Evolutionary conservation across 805 yeast genomes (phyloP).

Genomic region (Yarrowia sp.): DNA sequence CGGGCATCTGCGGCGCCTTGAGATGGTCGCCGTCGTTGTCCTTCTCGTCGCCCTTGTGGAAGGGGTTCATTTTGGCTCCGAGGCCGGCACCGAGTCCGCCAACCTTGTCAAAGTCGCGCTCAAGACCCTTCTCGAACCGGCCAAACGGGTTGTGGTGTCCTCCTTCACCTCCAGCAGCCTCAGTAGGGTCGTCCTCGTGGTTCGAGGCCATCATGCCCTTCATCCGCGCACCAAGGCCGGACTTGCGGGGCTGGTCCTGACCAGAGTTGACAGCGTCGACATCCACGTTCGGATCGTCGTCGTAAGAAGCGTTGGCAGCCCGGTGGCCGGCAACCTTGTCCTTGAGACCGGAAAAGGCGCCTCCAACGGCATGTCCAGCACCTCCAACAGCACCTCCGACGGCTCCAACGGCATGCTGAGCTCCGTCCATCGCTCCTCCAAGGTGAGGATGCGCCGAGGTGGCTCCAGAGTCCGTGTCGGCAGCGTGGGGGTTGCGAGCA

Average conservation of each 20-base stretch:
- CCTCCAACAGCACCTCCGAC: slow-evolving; percentile 46
- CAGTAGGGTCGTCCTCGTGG: slow-evolving; percentile 18
- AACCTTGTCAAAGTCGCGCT: neutral
- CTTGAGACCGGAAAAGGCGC: slow-evolving; percentile 19
- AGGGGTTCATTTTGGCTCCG: slow-evolving; percentile 10
- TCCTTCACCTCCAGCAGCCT: neutral
- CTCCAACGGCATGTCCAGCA: slow-evolving; percentile 33
- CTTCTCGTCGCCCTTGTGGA: neutral
- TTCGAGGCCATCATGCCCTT: slow-evolving; percentile 23
- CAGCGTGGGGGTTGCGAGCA: slow-evolving; percentile 24
- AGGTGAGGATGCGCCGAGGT: slow-evolving; percentile 37
- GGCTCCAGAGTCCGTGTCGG: slow-evolving; percentile 10
- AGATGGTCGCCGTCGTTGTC: slow-evolving; percentile 1
- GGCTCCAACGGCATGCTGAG: slow-evolving; percentile 39
- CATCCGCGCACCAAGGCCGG: slow-evolving; percentile 2
- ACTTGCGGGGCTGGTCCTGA: slow-evolving; percentile 11
- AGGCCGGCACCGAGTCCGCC: too few species aligned
- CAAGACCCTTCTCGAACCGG: too few species aligned
- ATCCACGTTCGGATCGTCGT: slow-evolving; percentile 15
- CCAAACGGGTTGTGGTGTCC: slow-evolving; percentile 8
- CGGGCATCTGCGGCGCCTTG: slow-evolving; percentile 10
- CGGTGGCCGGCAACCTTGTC: slow-evolving; percentile 28
- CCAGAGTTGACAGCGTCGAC: slow-evolving; percentile 7
- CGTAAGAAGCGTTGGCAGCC: neutral
- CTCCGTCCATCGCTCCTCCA: slow-evolving; percentile 45